Evolutionary conservation across 306 rosid species (phyloP), one percentile per base, ranked within the genome.

Genomic region (Corylus heterophylla): DNA sequence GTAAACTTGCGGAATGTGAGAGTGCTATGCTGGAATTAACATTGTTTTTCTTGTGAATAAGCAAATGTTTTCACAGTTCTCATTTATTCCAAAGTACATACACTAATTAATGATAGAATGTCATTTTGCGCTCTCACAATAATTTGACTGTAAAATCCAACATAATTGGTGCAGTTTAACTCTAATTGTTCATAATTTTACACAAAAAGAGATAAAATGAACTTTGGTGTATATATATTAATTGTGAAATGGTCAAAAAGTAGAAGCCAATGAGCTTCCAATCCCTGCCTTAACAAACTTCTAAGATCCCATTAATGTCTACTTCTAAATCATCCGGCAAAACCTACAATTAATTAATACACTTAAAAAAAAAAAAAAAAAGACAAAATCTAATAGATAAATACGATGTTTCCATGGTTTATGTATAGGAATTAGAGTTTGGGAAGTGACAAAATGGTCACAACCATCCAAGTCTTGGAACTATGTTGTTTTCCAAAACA

Each of bases 401-500:
- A 59, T 59, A 25, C 7, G 31, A 25, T 59, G 37, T 25, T 27
- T 12, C 66, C 37, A 6, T 59, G n/a, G 66, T 25, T 59, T 31
- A 31, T 31, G 35, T 31, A 20, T 20, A 58, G 35, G 64, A 4
- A 14, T 20, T 7, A 58, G 16, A 3, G 16, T 58, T 22, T 22
- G 35, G 39, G n/a, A 17, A 25, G 37, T 8, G 31, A 59, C 66
- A 27, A 59, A 25, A 8, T 59, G 12, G 66, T 4, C 9, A 29
- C 20, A 63, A 14, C 69, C 45, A 63, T 29, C 44, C 12, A 64
- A 12, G 10, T 59, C 17, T 61, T 12, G 42, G 17, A 61, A 35
- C 17, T 12, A 4, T 54, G 81, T 54, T 73, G 78, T 44, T 71
- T 75, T 64, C 69, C 78, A 27, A 44, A 62, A 68, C 35, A 12